Conservation (phyloP, 2,329 filamentous ascomycete species). For the Plenodomus biglobosus region DNA sequence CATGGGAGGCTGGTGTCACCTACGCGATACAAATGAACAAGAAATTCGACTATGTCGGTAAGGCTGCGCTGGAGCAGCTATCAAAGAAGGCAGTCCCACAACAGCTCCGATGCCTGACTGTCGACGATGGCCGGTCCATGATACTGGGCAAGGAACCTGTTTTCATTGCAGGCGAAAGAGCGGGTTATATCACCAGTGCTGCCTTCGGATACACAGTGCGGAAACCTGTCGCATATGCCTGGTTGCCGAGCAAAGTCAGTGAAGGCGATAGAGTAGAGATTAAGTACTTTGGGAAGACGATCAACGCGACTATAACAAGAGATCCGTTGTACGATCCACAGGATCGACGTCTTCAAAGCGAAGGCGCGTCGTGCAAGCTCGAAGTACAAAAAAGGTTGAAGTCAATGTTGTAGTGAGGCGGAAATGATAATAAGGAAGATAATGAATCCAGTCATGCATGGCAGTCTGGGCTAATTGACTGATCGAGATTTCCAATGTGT, state of each 20-base stretch:
- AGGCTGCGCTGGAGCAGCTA: constrained; percentile 50
- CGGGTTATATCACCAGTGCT: constrained; percentile 63
- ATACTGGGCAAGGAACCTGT: constrained; percentile 66
- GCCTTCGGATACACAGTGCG: constrained; percentile 62
- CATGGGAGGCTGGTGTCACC: constrained; percentile 60
- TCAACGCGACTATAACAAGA: constrained; percentile 56
- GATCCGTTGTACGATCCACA: constrained; percentile 55
- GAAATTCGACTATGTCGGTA: constrained; percentile 54
- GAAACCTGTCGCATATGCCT: constrained; percentile 62
- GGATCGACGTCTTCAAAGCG: constrained; percentile 40
- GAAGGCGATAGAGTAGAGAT: constrained; percentile 59
- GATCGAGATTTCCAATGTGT: background rate
- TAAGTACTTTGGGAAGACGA: constrained; percentile 61
- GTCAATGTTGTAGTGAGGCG: constrained; percentile 19
- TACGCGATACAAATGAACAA: constrained; percentile 55
- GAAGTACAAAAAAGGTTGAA: constrained; percentile 26
- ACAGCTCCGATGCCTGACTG: constrained; percentile 53
- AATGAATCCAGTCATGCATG: constrained; percentile 14
- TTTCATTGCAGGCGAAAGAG: constrained; percentile 50
- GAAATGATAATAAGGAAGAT: constrained; percentile 12
- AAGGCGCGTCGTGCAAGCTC: constrained; percentile 18
- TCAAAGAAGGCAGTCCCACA: constrained; percentile 42
- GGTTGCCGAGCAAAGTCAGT: constrained; percentile 52
- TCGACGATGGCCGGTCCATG: constrained; percentile 60
- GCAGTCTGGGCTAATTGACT: constrained; percentile 1